Percentiles rank a stretch among this genome's conserved stretches.
Evolutionary conservation across 306 rosid genomes (phyloP).

Genomic region (Malus asiatica): DNA sequence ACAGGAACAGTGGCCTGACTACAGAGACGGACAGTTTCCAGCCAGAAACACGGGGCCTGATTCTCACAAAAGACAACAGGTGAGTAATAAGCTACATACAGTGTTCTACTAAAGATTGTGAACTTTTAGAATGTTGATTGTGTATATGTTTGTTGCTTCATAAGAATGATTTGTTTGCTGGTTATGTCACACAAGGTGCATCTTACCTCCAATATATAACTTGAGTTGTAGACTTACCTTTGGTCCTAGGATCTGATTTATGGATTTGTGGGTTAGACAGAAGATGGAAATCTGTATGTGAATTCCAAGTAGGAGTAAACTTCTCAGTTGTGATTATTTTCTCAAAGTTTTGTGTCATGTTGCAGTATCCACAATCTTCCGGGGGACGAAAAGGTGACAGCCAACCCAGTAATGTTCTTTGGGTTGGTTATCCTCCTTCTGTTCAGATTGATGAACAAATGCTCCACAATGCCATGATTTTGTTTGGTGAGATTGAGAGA

Average conservation of each 20-base stretch:
- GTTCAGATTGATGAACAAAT: slow-evolving; percentile 95
- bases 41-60: slow-evolving; percentile 55
- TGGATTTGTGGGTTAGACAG: background rate
- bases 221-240: background rate
- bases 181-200: background rate
- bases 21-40: slow-evolving; percentile 56
- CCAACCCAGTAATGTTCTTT: slow-evolving; percentile 70
- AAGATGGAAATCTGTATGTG: background rate
- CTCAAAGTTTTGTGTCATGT: slow-evolving; percentile 9
- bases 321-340: background rate
- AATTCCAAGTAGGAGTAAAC: background rate
- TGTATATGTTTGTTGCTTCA: slow-evolving; percentile 2
- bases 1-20: slow-evolving; percentile 75
- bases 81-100: slow-evolving; percentile 20
- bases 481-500: slow-evolving; percentile 95
- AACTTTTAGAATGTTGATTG: background rate
- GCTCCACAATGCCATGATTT: slow-evolving; percentile 99
- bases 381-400: slow-evolving; percentile 59
- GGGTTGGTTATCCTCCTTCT: slow-evolving; percentile 89
- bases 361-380: slow-evolving; percentile 57
- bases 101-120: background rate
- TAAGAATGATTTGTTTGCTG: background rate
- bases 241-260: background rate
- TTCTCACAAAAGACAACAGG: slow-evolving; percentile 64
- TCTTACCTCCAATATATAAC: background rate